Evolutionary conservation across 257 asterid genomes (phyloP), one percentile per base, ranked within the genome.

Genomic region (Haberlea rhodopensis): DNA sequence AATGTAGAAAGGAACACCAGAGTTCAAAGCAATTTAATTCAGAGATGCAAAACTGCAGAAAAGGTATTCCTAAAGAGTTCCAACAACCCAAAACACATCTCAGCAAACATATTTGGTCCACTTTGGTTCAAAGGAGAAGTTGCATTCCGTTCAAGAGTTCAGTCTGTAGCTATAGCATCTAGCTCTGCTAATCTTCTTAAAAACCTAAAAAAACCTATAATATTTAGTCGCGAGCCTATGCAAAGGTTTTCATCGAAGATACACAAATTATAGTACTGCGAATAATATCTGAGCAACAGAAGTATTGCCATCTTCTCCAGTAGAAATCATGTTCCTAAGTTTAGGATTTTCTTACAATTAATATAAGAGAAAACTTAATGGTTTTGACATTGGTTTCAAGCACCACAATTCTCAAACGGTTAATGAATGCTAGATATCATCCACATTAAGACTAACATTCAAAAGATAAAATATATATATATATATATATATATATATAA

Each of bases 281-380:
- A 3, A 34, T 34, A 25, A 32, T 52, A 8, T 7, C 15, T 24
- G 43, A 9, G 43, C 24, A 53, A 32, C n/a, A 56, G 3, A 18
- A 54, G 54, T 23, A 13, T 7, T 55, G 22, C 55, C 27, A 66
- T 28, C 32, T 40, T 56, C 57, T 7, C 63, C 4, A 66, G 57
- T 32, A 45, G 29, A 40, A 55, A 56, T 40, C 45, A 40, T 24
- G 34, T 25, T 56, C n/a, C 27, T 23, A 19, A 40, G 21, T 43
- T 18, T 18, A 25, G 22, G 10, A n/a, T 9, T 59, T 59, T 18
- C 24, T 8, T 59, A 40, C 48, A 8, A 19, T 29, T 58, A 7
- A 18, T 29, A 58, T 3, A 54, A 56, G 32, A 18, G 49, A 43
- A 3, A 46, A 13, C 37, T 26, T 45, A 7, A 59, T n/a, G n/a